Percentiles rank a stretch among this genome's conserved stretches.
These are phyloP conservation scores for Alternaria solani DNA, from an alignment of 2,329 filamentous ascomycete genomes.

Conservation along the genomic window DNA sequence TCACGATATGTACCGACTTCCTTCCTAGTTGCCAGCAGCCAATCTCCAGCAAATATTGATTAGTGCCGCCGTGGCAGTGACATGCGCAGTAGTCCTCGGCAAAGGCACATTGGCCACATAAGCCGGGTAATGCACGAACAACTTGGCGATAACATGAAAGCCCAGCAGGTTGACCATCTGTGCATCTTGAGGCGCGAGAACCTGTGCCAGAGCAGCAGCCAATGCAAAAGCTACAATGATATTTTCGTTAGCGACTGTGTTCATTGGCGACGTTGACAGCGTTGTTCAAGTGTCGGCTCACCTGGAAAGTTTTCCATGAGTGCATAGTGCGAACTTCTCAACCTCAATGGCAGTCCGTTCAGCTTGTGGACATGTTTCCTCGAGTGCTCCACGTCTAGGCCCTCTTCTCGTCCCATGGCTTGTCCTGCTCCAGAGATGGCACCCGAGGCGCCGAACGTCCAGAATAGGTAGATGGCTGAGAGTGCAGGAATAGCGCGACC, in stretches of 20 bases:
- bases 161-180: conserved; percentile 33
- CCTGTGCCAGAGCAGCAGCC: conserved; percentile 30
- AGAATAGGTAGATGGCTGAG: conserved; percentile 32
- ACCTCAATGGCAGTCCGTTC: conserved; percentile 25
- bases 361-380: conserved; percentile 24
- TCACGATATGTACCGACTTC: conserved; percentile 8
- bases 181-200: conserved; percentile 31
- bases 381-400: conserved; percentile 26
- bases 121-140: conserved; percentile 31
- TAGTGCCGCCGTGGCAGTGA: conserved; percentile 32
- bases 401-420: conserved; percentile 31
- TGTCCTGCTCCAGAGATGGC: conserved; percentile 31
- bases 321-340: conserved; percentile 33
- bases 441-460: conserved; percentile 33
- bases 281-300: background rate
- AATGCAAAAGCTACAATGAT: conserved; percentile 25
- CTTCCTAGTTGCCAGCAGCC: conserved; percentile 22
- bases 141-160: conserved; percentile 33
- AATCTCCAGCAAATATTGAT: conserved; percentile 35
- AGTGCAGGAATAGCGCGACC: conserved; percentile 35
- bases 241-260: background rate
- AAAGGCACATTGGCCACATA: conserved; percentile 30
- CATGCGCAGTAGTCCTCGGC: conserved; percentile 27
- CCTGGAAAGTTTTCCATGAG: conserved; percentile 36
- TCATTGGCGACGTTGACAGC: background rate